A percentile compares a stretch with the other conserved stretches of the same genome.
These are phyloP conservation scores for Ustilago crameri DNA, from an alignment of 1,284 basidiomycete genomes.

Conservation along the genomic window DNA sequence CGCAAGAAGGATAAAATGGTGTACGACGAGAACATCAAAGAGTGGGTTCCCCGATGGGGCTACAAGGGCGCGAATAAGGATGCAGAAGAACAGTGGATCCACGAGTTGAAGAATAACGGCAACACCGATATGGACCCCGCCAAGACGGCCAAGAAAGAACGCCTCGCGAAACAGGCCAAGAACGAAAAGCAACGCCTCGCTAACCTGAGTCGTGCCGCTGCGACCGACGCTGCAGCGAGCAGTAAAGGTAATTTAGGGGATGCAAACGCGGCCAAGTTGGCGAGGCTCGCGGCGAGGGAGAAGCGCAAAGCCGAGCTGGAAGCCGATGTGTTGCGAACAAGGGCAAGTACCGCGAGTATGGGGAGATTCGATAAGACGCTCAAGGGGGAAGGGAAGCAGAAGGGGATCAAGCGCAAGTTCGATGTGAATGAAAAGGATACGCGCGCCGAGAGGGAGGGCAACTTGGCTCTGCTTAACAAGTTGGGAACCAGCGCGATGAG, in stretches of 20 bases:
- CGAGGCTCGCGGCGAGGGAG: slow-evolving; percentile 68
- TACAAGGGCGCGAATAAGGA: slow-evolving; percentile 82
- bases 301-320: slow-evolving; percentile 81
- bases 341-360: slow-evolving; percentile 89
- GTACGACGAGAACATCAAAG: slow-evolving; percentile 94
- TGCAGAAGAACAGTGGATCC: slow-evolving; percentile 88
- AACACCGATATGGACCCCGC: slow-evolving; percentile 80
- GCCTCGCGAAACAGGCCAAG: slow-evolving; percentile 83
- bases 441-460: slow-evolving; percentile 77
- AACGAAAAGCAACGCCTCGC: slow-evolving; percentile 84
- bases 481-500: slow-evolving; percentile 72
- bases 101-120: slow-evolving; percentile 85
- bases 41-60: slow-evolving; percentile 94
- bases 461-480: slow-evolving; percentile 80
- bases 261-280: slow-evolving; percentile 51
- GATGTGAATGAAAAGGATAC: slow-evolving; percentile 79
- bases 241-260: slow-evolving; percentile 24
- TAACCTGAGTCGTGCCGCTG: slow-evolving; percentile 76
- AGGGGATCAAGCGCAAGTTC: slow-evolving; percentile 92
- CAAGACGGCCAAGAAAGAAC: slow-evolving; percentile 78
- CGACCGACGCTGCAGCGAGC: slow-evolving; percentile 8
- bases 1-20: slow-evolving; percentile 80
- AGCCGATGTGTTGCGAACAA: slow-evolving; percentile 80
- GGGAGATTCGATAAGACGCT: slow-evolving; percentile 85
- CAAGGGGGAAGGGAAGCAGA: slow-evolving; percentile 82